phyloP scores from a whole-genome alignment of 805 yeast genomes.

The Ogataea pini region DNA sequence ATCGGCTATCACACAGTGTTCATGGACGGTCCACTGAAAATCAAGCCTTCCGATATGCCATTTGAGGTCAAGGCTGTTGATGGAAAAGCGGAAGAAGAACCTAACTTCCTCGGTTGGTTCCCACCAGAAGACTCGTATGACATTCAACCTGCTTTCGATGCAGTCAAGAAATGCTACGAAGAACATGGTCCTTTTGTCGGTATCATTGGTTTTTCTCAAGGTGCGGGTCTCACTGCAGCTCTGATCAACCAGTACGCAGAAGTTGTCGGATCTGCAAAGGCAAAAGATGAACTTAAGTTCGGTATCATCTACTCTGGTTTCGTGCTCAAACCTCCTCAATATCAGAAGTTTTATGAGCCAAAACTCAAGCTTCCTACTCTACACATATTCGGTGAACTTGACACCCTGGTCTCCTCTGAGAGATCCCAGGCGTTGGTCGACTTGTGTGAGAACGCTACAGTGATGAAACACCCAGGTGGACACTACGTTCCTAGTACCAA shows the following conservation, averaged over 20 bases:
- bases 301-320: constrained; percentile 75
- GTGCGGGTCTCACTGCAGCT: constrained; percentile 83
- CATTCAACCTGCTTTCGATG: constrained; percentile 45
- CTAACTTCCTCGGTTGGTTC: constrained; percentile 70
- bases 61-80: constrained; percentile 46
- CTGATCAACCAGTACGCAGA: constrained; percentile 59
- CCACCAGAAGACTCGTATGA: constrained; percentile 43
- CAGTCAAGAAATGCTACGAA: constrained; percentile 49
- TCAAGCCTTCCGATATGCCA: constrained; percentile 73
- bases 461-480: constrained; percentile 88
- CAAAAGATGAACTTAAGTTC: constrained; percentile 55
- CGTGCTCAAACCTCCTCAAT: constrained; percentile 30
- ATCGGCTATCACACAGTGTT: constrained; percentile 71
- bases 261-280: constrained; percentile 47
- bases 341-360: constrained; percentile 33
- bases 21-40: constrained; percentile 72
- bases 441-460: constrained; percentile 49
- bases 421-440: constrained; percentile 64
- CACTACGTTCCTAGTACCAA: constrained; percentile 94
- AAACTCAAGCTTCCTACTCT: constrained; percentile 45
- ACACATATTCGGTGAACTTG: constrained; percentile 84
- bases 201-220: constrained; percentile 89
- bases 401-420: constrained; percentile 77
- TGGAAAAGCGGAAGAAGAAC: constrained; percentile 21
- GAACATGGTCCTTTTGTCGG: constrained; percentile 86